These are phyloP conservation scores for Bretschneidera sinensis DNA, from an alignment of 345 rosid genomes.

Conservation along the genomic window DNA sequence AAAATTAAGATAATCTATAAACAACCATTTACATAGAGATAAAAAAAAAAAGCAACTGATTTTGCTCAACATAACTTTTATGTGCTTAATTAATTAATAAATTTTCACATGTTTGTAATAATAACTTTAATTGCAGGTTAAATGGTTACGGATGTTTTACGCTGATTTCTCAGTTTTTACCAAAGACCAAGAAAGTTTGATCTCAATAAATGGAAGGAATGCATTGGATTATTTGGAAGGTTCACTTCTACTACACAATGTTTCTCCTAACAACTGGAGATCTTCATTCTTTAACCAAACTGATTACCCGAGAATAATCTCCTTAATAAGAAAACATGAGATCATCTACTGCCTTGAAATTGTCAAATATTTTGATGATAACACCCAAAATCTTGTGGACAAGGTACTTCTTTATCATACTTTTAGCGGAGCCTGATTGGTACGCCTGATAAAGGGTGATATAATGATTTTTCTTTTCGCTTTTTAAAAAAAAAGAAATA, in stretches of 20 bases:
- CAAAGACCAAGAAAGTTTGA: conserved; percentile 58
- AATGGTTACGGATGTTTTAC: conserved; percentile 75
- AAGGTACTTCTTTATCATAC: conserved; percentile 33
- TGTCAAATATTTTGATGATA: conserved; percentile 52
- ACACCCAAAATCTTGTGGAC: conserved; percentile 31
- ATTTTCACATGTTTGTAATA: too few relatives aligned
- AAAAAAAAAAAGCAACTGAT: too few relatives aligned
- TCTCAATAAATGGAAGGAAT: conserved; percentile 43
- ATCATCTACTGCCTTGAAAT: conserved; percentile 72
- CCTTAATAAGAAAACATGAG: conserved; percentile 41
- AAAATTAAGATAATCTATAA: too few relatives aligned
- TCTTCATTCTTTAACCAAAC: conserved; percentile 59
- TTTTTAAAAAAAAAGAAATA: too few relatives aligned
- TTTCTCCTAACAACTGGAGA: conserved; percentile 52
- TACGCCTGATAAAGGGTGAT: too few relatives aligned
- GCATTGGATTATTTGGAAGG: conserved; percentile 68
- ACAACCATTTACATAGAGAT: too few relatives aligned
- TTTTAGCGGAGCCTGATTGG: too few relatives aligned
- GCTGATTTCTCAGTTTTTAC: conserved; percentile 53
- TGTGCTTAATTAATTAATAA: too few relatives aligned
- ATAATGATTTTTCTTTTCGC: too few relatives aligned
- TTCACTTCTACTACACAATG: conserved; percentile 48
- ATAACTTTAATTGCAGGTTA: too few relatives aligned
- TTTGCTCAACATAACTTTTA: too few relatives aligned
- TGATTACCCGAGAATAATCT: conserved; percentile 49